Evolutionary conservation across 2,329 filamentous ascomycete species (phyloP), one percentile per base, ranked within the genome.

Genomic region (Aspergillus ibericus): DNA sequence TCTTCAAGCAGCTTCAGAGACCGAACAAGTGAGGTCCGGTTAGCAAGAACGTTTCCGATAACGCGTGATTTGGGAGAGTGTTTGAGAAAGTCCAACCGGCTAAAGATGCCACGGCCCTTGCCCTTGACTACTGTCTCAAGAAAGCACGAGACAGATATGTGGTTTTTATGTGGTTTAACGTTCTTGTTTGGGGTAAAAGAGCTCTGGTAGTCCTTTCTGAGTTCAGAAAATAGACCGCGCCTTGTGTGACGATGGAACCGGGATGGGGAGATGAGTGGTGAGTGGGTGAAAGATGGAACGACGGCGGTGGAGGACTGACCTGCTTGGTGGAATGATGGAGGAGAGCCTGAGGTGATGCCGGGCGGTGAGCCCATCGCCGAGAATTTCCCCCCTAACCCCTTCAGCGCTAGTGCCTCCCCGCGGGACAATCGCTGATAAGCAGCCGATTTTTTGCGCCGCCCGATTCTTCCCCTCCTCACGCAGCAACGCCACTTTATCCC

Each of bases 61-160:
- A 66, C 59, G 61, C 55, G 56, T 66, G 61, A 62, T 66, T 59
- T 58, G 55, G 61, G 60, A 60, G 66, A 68, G 66, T 68, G 66
- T 71, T 69, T 73, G 70, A 72, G 70, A 77, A 74, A 74, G 69
- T 76, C 75, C 74, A 77, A 77, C 75, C 75, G 67, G 72, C 72
- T 75, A 66, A 65, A 70, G 59, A 68, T 68, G 68, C 67, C 70
- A 72, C 63, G 62, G 62, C 66, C 64, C 64, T 63, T 62, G 56
- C 59, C 35, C 63, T 59, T 55, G 56, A 66, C 66, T 60, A 66
- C 46, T 34, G 51, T 34, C 44, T 56, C 56, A 58, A 53, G 61
- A 56, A 36, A 49, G 22, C 47, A 38, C 47, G 15, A 54, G 35
- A 44, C 34, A 53, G 46, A 10, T 20, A 13, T 49, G 58, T 32